A percentile compares a stretch with the other conserved stretches of the same genome.
These are phyloP conservation scores for Quercus glauca DNA, from an alignment of 306 rosid genomes.

Conservation along the genomic window DNA sequence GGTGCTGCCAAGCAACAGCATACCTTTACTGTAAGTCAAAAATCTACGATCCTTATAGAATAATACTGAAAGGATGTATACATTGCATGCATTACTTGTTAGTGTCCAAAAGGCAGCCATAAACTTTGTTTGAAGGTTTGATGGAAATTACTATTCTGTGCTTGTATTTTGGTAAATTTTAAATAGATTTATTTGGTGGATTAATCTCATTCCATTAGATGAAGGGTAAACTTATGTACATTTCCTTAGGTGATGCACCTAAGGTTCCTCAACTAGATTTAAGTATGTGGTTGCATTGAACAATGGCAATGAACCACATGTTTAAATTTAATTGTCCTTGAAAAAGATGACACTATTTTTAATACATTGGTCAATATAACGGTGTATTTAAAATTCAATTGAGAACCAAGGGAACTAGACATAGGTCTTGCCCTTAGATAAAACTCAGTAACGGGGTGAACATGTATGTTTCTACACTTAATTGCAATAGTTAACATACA, in stretches of 20 bases:
- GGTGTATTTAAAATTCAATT: too few relatives aligned
- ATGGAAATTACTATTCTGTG: background rate
- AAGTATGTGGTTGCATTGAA: too few relatives aligned
- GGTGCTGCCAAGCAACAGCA: conserved; percentile 91
- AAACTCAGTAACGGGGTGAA: background rate
- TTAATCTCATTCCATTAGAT: background rate
- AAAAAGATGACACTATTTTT: too few relatives aligned
- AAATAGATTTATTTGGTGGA: background rate
- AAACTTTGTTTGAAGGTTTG: background rate
- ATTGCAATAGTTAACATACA: conserved; percentile 7
- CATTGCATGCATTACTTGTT: background rate
- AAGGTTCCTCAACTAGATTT: too few relatives aligned
- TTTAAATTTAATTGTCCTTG: too few relatives aligned
- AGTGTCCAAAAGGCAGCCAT: background rate
- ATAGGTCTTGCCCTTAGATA: background rate
- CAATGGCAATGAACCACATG: too few relatives aligned
- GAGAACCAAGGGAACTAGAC: too few relatives aligned
- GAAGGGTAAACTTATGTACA: too few relatives aligned
- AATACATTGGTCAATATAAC: too few relatives aligned
- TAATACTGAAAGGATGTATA: background rate
- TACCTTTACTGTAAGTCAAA: conserved; percentile 76
- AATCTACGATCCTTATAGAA: conserved; percentile 1
- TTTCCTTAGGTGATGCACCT: too few relatives aligned
- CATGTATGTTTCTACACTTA: conserved; percentile 2
- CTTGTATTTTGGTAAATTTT: background rate